These are phyloP conservation scores for Pichia inconspicua DNA, from an alignment of 1,139 yeast species.

Conservation along the genomic window DNA sequence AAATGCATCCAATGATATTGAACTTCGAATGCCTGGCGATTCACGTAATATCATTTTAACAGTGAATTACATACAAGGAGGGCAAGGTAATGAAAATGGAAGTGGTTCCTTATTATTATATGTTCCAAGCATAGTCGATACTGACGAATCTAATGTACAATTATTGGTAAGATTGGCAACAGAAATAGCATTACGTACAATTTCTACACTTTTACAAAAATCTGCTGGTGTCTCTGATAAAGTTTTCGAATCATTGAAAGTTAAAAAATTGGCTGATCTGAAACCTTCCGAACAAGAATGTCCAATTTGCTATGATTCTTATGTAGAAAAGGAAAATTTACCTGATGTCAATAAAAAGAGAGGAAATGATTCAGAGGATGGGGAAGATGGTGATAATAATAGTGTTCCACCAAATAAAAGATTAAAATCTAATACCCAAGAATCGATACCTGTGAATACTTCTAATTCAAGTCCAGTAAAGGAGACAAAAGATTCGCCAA, in stretches of 20 bases:
- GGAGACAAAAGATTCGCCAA: not conserved
- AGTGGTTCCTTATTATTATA: constrained; percentile 50
- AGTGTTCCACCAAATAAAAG: constrained; percentile 2
- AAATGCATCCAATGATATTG: constrained; percentile 1
- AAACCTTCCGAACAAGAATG: constrained; percentile 36
- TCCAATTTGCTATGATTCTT: constrained; percentile 63
- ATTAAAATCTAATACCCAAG: constrained; percentile 15
- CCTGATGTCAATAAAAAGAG: constrained; percentile 12
- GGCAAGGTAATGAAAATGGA: constrained; percentile 13
- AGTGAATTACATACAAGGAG: constrained; percentile 32
- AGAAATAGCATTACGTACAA: constrained; percentile 58
- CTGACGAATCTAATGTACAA: constrained; percentile 46
- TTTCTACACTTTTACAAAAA: constrained; percentile 38
- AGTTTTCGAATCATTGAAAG: constrained; percentile 40
- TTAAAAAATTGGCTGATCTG: constrained; percentile 29
- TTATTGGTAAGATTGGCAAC: constrained; percentile 61
- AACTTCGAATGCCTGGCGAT: constrained; percentile 7
- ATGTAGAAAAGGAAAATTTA: constrained; percentile 25
- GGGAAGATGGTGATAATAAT: constrained; percentile 2
- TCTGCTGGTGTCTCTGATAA: constrained; percentile 44
- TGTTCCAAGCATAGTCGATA: constrained; percentile 54
- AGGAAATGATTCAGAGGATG: constrained; percentile 10
- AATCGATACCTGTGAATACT: constrained; percentile 5
- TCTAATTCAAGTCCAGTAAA: not conserved
- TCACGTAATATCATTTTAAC: constrained; percentile 32